Evolutionary conservation across 176 grass and related monocot genomes (phyloP).

Genomic region (Guadua angustifolia): DNA sequence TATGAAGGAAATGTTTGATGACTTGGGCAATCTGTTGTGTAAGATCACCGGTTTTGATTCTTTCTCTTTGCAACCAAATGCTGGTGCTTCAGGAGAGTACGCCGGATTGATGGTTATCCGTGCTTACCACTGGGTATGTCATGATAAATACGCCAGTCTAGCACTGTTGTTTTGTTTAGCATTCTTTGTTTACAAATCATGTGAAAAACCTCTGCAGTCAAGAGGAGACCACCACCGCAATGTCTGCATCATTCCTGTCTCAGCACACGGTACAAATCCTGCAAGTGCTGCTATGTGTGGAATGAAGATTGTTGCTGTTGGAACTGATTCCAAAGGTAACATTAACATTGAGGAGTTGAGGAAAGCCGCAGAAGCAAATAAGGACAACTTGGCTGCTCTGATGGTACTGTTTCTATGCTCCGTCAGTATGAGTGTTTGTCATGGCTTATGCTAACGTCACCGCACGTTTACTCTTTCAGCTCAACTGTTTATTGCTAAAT

Average conservation of each 20-base stretch:
- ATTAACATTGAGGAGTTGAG: conserved; percentile 95
- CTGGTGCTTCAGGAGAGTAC: conserved; percentile 98
- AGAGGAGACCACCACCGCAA: conserved; percentile 88
- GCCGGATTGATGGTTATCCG: conserved; percentile 99
- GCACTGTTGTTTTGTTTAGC: conserved; percentile 17
- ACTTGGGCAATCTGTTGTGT: conserved; percentile 86
- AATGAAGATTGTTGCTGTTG: conserved; percentile 98
- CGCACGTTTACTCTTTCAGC: conserved; percentile 26
- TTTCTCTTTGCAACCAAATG: conserved; percentile 99
- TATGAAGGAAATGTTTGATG: conserved; percentile 95
- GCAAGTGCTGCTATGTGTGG: conserved; percentile 99
- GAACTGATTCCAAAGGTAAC: conserved; percentile 97
- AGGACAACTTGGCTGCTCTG: conserved; percentile 89
- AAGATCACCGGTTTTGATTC: conserved; percentile 95
- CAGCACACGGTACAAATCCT: conserved; percentile 96
- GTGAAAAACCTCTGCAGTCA: conserved; percentile 55
- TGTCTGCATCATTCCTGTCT: conserved; percentile 99
- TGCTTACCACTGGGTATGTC: conserved; percentile 74
- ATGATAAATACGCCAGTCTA: conserved; percentile 19
- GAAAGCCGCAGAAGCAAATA: conserved; percentile 92
- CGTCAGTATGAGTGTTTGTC: conserved; percentile 28
- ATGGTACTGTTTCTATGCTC: conserved; percentile 66
- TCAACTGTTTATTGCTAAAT: conserved; percentile 19
- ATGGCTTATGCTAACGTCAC: background rate
- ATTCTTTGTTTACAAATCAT: conserved; percentile 38